Base-by-base conservation (phyloP, 1,139 yeast species). In the Eremothecium gossypii region DNA sequence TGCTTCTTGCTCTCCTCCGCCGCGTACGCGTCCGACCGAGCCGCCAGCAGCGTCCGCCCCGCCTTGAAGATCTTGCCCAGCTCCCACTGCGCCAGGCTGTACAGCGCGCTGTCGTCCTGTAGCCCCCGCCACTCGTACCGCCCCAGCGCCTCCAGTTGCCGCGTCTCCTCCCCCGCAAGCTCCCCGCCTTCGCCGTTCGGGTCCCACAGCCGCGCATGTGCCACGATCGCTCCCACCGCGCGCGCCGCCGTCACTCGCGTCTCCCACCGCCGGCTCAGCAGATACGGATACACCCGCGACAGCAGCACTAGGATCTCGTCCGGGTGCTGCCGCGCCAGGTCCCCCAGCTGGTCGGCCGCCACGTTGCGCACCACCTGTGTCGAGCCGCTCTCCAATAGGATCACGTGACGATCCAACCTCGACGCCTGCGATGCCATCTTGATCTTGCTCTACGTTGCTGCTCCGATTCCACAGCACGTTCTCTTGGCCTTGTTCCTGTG, bases 301-400 rank as follows among this genome's bases (percentile, higher is more conserved):
- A 93, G 67, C 38, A 93, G 68, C 49, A 83, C 83, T 45, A 87
- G 71, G 27, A 84, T 76, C 58, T 93, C 98, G 60, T 89, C 97
- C 0, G 97, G 96, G 55, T 93, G 98, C 36, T 84, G 82, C 60
- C 83, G 83, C 27, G 96, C 97, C 40, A 93, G 73, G 54, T 89
- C 97, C 2, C 96, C 87, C 52, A 93, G 71, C 64, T 93, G 99
- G 58, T 91, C 96, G 2, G 98, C 98, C 0, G 98, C 99, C 9
- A 96, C 86, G 57, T 85, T 86, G 51, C 98, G 75, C 39, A 93
- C 93, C 60, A 86, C 84, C 32, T 86, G 85, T 6, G 97, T 87
- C 11, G 96, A 86, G 10, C 98, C 98, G 2, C 96, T 85, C 65
- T 93, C 98, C 51, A 93, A 68, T 47, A 91, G 69, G 20, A 80